Percentiles rank a stretch among this genome's conserved stretches.
These are phyloP conservation scores for Coprinellus aureogranulatus DNA, from an alignment of 768 basidiomycete genomes.

Conservation along the genomic window DNA sequence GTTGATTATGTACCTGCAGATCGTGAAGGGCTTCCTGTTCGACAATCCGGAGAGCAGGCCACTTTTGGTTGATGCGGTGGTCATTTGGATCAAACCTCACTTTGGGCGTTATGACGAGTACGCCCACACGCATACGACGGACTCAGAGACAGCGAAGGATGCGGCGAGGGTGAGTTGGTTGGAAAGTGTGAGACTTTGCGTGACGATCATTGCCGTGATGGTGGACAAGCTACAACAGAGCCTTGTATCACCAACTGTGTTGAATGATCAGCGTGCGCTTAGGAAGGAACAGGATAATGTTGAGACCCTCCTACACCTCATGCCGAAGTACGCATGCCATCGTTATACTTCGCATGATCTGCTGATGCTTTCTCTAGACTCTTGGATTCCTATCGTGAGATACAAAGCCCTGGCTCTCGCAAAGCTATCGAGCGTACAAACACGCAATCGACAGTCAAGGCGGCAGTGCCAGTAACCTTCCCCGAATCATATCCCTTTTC, in stretches of 20 bases:
- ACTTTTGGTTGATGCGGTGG: slow-evolving; percentile 79
- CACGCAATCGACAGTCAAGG: slow-evolving; percentile 55
- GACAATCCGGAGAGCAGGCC: slow-evolving; percentile 77
- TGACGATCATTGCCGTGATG: slow-evolving; percentile 86
- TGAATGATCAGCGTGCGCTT: slow-evolving; percentile 57
- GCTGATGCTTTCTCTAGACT: slow-evolving; percentile 46
- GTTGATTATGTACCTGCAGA: slow-evolving; percentile 88
- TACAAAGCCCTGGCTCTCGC: slow-evolving; percentile 63
- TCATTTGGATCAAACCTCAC: slow-evolving; percentile 93
- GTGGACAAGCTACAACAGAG: slow-evolving; percentile 85
- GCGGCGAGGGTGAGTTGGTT: slow-evolving; percentile 82
- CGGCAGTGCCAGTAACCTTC: slow-evolving; percentile 74
- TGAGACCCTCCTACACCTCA: slow-evolving; percentile 75
- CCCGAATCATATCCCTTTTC: slow-evolving; percentile 94
- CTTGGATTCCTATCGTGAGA: slow-evolving; percentile 84
- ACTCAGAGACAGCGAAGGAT: slow-evolving; percentile 66
- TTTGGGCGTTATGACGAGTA: slow-evolving; percentile 91
- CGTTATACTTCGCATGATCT: neutral
- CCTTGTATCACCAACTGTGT: slow-evolving; percentile 63
- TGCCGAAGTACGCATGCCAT: slow-evolving; percentile 64
- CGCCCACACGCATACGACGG: slow-evolving; percentile 56
- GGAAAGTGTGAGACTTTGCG: slow-evolving; percentile 85
- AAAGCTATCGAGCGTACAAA: slow-evolving; percentile 69
- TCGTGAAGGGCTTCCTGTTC: slow-evolving; percentile 86
- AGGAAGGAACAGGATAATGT: slow-evolving; percentile 89